Base-by-base conservation (phyloP, 805 yeast genomes). In the Yarrowia alimentaria region DNA sequence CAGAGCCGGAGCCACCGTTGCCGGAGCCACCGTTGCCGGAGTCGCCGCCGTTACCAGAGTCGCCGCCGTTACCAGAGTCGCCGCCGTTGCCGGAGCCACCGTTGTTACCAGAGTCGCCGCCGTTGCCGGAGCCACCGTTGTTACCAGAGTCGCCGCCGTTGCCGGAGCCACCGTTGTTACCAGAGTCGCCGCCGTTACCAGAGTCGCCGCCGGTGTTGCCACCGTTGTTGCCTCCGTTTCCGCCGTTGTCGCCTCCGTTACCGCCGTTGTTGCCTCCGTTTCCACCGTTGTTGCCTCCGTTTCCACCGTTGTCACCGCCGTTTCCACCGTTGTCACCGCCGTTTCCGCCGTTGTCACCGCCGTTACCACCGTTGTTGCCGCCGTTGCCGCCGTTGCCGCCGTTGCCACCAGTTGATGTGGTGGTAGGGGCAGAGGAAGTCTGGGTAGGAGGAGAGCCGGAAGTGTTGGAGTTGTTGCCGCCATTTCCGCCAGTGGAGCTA, bases 281-380 rank as follows among this genome's bases (percentile, higher is more conserved):
- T n/a, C 42, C 42, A n/a, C 29, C 38, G 38, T 20, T 20, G 38
- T 33, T 21, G 3, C 26, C 25, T 2, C 38, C 38, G n/a, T 33
- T 20, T 14, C 28, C 22, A 16, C 28, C 40, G 12, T 25, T 22
- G 40, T 34, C 22, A 4, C 28, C 12, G 6, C 40, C 40, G 14
- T 18, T 7, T 2, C 32, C 32, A 6, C 19, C 31, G 24, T 34
- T 34, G 19, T 16, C 22, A 6, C 40, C 40, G 28, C 22, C n/a
- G 11, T 24, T 24, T 3, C 40, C 40, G n/a, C 28, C 28, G n/a
- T 19, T 12, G 22, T 33, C 5, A 9, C 40, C 40, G 1, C 40
- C 40, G 22, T 33, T 10, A 9, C 40, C 40, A 2, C 40, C 40
- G 28, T 21, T 25, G 29, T 25, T 35, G 1, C 37, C 37, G 5